phyloP scores from a whole-genome alignment of 257 asterid species.

The Jaltomata sinuosa region DNA sequence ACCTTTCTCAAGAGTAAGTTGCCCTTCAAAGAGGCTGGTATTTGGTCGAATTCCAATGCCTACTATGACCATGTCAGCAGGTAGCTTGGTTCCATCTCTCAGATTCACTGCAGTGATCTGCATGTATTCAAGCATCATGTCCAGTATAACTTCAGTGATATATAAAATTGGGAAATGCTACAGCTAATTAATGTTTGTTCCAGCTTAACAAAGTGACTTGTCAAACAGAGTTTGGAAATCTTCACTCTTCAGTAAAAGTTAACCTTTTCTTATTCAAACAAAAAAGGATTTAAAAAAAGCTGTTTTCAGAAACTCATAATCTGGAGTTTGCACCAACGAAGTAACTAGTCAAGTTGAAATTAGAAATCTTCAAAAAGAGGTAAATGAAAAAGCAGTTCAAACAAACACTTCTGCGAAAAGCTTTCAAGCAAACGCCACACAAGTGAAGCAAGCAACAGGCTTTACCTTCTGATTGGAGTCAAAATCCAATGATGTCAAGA shows the following conservation, averaged over 20 bases:
- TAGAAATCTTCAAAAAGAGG: not conserved
- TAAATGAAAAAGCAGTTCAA: not conserved
- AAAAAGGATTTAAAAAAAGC: not conserved
- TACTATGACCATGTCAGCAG: constrained; percentile 77
- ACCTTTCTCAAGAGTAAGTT: constrained; percentile 77
- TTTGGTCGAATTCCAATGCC: constrained; percentile 96
- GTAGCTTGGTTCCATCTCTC: constrained; percentile 64
- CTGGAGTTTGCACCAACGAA: not conserved
- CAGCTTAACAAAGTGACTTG: not conserved
- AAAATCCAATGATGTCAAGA: constrained; percentile 77
- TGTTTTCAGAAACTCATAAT: not conserved
- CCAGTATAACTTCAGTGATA: not conserved
- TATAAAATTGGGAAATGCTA: not conserved
- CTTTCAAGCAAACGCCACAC: not conserved
- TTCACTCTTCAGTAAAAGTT: not conserved
- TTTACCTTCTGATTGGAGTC: constrained; percentile 73
- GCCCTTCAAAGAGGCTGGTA: constrained; percentile 86
- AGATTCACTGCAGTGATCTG: constrained; percentile 84
- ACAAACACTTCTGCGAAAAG: not conserved
- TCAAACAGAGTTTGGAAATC: not conserved
- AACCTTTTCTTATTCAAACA: not conserved
- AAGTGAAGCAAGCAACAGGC: not conserved
- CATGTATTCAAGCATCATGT: not conserved
- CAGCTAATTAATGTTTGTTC: not conserved
- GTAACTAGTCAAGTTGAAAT: not conserved